Percentiles rank a stretch among this genome's conserved stretches.
phyloP scores from a whole-genome alignment of 1,139 yeast species.

The Ashbya aceris region DNA sequence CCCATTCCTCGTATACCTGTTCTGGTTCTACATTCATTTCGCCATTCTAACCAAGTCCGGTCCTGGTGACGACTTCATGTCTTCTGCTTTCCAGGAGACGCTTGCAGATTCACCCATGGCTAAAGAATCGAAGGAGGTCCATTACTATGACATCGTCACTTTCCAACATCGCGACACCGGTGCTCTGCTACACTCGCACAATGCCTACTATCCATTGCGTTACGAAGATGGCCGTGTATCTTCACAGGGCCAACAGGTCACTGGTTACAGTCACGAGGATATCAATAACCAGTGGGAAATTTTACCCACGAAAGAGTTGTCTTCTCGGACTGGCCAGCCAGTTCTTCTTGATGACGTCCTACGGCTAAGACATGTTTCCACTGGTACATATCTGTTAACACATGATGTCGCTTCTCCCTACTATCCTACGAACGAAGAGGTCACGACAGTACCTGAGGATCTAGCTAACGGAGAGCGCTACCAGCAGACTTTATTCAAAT shows the following conservation, averaged over 20 bases:
- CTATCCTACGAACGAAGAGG: constrained; percentile 84
- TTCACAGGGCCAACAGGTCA: constrained; percentile 91
- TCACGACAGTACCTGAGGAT: constrained; percentile 62
- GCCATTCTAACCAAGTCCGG: constrained; percentile 75
- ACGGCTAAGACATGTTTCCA: constrained; percentile 73
- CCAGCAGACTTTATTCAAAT: constrained; percentile 71
- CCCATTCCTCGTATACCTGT: constrained; percentile 76
- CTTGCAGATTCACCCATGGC: constrained; percentile 76
- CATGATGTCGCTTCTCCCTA: constrained; percentile 98
- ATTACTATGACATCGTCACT: constrained; percentile 69
- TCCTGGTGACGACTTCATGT: constrained; percentile 93
- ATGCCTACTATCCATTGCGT: constrained; percentile 67
- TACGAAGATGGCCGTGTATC: constrained; percentile 96
- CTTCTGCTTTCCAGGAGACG: constrained; percentile 86
- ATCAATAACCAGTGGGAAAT: constrained; percentile 80
- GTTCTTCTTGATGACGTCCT: constrained; percentile 56
- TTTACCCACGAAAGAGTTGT: constrained; percentile 48
- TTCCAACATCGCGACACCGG: constrained; percentile 69
- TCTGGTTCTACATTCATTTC: constrained; percentile 93
- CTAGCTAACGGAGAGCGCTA: constrained; percentile 45
- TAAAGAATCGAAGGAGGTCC: constrained; percentile 57
- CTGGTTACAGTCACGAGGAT: constrained; percentile 55
- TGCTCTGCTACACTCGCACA: constrained; percentile 75
- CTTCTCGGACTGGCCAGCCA: constrained; percentile 36
- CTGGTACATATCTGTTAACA: constrained; percentile 70